A percentile compares a stretch with the other conserved stretches of the same genome.
Conservation (phyloP, 2,329 filamentous ascomycete species). For the Seiridium unicorne region DNA sequence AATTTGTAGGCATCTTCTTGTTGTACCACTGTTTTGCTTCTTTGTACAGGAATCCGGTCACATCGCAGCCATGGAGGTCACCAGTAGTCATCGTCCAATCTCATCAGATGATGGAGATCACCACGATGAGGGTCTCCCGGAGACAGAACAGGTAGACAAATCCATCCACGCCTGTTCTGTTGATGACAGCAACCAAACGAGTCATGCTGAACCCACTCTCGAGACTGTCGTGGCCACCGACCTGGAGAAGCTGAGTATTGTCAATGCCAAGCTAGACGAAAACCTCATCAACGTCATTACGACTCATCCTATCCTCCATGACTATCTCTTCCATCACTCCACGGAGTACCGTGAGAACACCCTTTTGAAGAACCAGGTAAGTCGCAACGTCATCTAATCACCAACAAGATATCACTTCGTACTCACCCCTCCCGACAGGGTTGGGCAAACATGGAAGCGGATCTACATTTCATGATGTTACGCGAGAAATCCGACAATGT, state of each 20-base stretch:
- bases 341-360: neutral
- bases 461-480: conserved; percentile 40
- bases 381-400: neutral
- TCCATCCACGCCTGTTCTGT: neutral
- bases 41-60: no score
- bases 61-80: neutral
- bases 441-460: conserved; percentile 40
- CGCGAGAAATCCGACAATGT: conserved; percentile 34
- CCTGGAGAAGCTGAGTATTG: neutral
- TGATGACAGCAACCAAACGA: no score
- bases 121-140: neutral
- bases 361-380: neutral
- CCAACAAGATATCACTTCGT: neutral
- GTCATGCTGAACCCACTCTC: neutral
- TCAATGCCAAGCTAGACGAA: neutral
- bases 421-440: conserved; percentile 29
- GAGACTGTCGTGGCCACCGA: neutral
- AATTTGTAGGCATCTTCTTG: neutral
- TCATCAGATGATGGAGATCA: neutral
- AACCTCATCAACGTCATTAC: neutral
- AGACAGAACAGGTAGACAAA: neutral
- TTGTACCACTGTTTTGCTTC: neutral
- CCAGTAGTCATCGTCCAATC: neutral
- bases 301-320: conserved; percentile 2
- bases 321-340: neutral